Base-by-base conservation (phyloP, 192 early-diverging fungal genomes). In the Mycoemilia scoparia region DNA sequence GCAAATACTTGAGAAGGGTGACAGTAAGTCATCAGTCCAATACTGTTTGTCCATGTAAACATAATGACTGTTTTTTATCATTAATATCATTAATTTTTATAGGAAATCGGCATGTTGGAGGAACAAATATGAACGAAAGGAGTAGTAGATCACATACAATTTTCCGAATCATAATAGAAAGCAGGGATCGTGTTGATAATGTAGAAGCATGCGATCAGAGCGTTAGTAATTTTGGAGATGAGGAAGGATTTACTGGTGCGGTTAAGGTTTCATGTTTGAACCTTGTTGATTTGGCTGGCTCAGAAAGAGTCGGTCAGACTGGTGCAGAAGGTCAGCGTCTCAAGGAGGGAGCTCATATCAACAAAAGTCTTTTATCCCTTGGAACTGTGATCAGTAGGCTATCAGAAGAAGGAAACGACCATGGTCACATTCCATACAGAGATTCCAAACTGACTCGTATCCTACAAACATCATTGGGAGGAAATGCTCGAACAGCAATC, bases 371-470 rank as follows among this genome's bases (percentile, higher is more conserved):
- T 16, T 52, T 92, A 34, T 76, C 92, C 6, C 67, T 96, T 3
- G 89, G 84, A 28, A 90, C 79, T 0, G 92, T 97, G 29, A 97
- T 97, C 51, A 74, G 73, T 1, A 82, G 85, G 38, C 46, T 97
- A 13, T 87, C 92, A 2, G 66, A 66, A 17, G 65, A 67, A 25
- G 60, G 60, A 21, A 48, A 56, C 18, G 61, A 58, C 23, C 41
- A 46, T n/a, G 71, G 68, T 1, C 91, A 96, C 56, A 84, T 98
- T 32, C 93, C 93, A 1, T 98, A 82, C 56, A 81, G 93, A 21
- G 93, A 98, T 47, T 96, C 90, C 0, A 96, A 96, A 41, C 51
- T 98, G 26, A 98, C 93, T 2, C 66, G 93, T 14, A 85, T 98
- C 16, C 49, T 98, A 13, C 89, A 96, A 51, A 68, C 80, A 4